phyloP scores from a whole-genome alignment of 73 alveolate genomes.

The Paramecium tetraurelia region DNA sequence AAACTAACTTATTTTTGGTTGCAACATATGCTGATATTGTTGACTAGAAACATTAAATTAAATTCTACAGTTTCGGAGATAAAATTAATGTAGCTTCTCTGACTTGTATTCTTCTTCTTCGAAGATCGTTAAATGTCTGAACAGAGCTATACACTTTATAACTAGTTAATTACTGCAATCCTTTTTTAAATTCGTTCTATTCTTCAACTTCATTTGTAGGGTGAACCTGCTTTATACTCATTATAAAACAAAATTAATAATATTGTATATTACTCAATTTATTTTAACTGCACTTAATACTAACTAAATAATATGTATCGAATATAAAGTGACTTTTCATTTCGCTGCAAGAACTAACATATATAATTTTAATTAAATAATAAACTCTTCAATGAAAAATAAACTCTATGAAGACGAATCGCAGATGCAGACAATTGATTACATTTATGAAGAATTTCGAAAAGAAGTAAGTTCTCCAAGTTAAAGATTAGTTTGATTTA shows the following conservation, averaged over 20 bases:
- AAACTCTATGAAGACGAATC: neutral
- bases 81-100: slow-evolving; percentile 28
- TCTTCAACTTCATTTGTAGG: neutral
- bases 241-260: neutral
- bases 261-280: neutral
- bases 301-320: neutral
- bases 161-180: neutral
- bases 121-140: neutral
- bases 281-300: neutral
- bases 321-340: neutral
- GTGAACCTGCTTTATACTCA: neutral
- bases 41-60: neutral
- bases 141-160: neutral
- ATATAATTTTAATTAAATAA: neutral
- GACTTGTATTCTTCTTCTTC: neutral
- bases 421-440: neutral
- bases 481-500: neutral
- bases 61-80: neutral
- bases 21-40: neutral
- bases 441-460: neutral
- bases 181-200: neutral
- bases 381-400: neutral
- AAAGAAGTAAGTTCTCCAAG: neutral
- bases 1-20: neutral
- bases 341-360: neutral